Conservation (phyloP, 306 rosid species). For the Vigna mungo region DNA sequence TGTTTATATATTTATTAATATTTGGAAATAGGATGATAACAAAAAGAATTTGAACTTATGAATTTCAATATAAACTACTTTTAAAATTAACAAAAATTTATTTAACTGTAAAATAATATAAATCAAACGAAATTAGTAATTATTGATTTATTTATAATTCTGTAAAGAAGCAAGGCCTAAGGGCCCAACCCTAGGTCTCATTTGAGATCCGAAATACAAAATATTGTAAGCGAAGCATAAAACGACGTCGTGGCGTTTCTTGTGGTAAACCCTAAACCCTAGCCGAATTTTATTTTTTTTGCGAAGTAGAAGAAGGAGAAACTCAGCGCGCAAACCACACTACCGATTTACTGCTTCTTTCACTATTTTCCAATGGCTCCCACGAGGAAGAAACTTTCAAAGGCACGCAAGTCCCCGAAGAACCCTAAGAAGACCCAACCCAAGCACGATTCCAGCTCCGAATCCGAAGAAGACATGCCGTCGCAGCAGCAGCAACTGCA, state of each 20-base stretch:
- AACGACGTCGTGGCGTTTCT: slow-evolving; percentile 12
- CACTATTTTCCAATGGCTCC: slow-evolving; percentile 47
- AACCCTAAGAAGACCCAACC: slow-evolving; percentile 54
- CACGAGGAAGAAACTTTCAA: slow-evolving; percentile 30
- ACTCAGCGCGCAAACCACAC: not conserved
- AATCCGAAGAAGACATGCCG: slow-evolving; percentile 55
- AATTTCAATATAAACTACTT: too few species aligned
- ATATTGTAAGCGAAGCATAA: not conserved
- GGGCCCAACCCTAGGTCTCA: not conserved
- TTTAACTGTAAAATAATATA: too few species aligned
- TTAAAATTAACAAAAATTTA: too few species aligned
- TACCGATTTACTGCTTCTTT: not conserved
- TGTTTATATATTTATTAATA: too few species aligned
- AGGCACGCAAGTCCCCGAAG: slow-evolving; percentile 37
- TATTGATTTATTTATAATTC: too few species aligned
- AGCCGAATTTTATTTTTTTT: slow-evolving; percentile 1
- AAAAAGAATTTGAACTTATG: too few species aligned
- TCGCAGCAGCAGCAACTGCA: slow-evolving; percentile 27
- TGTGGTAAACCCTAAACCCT: slow-evolving; percentile 49
- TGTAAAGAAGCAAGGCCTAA: not conserved
- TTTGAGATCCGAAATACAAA: not conserved
- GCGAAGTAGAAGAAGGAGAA: not conserved
- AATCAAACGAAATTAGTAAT: too few species aligned
- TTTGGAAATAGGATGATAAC: too few species aligned
- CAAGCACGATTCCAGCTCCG: slow-evolving; percentile 50